Conservation (phyloP, 176 grass and related monocot genomes). For the Zoysia japonica region DNA sequence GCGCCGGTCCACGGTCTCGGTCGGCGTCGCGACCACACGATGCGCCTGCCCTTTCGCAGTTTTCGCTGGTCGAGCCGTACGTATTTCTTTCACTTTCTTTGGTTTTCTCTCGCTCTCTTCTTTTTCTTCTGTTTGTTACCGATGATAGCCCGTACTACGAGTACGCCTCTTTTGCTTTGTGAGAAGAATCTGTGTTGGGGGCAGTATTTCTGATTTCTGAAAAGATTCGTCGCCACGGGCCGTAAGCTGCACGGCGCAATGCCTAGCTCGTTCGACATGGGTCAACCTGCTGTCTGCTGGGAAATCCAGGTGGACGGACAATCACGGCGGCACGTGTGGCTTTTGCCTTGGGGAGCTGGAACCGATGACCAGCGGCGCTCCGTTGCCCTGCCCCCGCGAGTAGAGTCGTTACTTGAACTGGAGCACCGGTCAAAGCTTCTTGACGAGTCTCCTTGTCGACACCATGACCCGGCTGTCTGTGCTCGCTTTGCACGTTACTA, state of each 20-base stretch:
- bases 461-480: too few species aligned
- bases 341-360: not conserved
- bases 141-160: too few species aligned
- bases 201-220: too few species aligned
- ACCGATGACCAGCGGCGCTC: not conserved
- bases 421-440: too few species aligned
- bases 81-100: not conserved
- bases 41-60: slow-evolving; percentile 8
- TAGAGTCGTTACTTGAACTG: too few species aligned
- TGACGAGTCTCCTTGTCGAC: too few species aligned
- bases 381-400: not conserved
- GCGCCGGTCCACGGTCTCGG: not conserved
- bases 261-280: not conserved
- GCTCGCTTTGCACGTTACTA: too few species aligned
- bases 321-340: not conserved
- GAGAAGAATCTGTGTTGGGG: too few species aligned
- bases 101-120: too few species aligned
- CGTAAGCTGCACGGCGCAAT: not conserved
- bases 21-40: not conserved
- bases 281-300: not conserved
- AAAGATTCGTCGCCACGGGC: not conserved
- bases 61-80: not conserved
- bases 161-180: too few species aligned
- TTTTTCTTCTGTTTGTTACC: not conserved
- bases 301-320: not conserved